These are phyloP conservation scores for Oryza coarctata DNA, from an alignment of 176 grass and related monocot genomes.

Conservation along the genomic window DNA sequence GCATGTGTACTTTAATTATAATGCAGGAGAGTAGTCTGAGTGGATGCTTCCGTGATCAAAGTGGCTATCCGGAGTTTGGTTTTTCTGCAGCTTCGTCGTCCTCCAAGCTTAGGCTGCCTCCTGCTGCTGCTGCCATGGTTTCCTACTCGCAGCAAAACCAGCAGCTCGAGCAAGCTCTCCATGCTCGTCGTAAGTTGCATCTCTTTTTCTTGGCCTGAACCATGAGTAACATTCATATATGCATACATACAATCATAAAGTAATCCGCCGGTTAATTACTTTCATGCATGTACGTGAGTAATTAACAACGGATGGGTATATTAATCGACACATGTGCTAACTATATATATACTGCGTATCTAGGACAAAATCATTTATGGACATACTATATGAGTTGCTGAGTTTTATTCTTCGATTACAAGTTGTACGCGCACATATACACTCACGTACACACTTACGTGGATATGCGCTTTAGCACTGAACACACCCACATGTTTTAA, in stretches of 20 bases:
- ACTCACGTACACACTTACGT: too few species aligned
- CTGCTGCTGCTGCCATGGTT: neutral
- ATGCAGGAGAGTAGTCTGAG: conserved; percentile 28
- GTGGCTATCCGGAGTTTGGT: conserved; percentile 33
- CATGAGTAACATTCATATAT: neutral
- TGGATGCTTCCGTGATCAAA: conserved; percentile 25
- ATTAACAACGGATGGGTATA: too few species aligned
- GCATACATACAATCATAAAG: conserved; percentile 14
- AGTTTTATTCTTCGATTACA: too few species aligned
- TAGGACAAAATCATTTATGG: too few species aligned
- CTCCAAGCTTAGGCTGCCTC: conserved; percentile 30
- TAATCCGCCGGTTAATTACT: neutral
- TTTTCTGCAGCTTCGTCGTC: conserved; percentile 30
- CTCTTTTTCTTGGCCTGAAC: too few species aligned
- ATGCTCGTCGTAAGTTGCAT: conserved; percentile 40
- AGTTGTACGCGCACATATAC: too few species aligned
- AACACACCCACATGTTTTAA: too few species aligned
- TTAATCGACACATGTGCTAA: neutral
- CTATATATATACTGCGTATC: too few species aligned
- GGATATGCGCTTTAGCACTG: too few species aligned
- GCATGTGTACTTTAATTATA: neutral
- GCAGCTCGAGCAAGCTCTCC: conserved; percentile 47
- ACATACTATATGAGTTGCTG: too few species aligned
- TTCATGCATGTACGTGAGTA: neutral
- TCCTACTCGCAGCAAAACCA: conserved; percentile 43